Base-by-base conservation (phyloP, 768 basidiomycete species). In the Russula dissimulans region DNA sequence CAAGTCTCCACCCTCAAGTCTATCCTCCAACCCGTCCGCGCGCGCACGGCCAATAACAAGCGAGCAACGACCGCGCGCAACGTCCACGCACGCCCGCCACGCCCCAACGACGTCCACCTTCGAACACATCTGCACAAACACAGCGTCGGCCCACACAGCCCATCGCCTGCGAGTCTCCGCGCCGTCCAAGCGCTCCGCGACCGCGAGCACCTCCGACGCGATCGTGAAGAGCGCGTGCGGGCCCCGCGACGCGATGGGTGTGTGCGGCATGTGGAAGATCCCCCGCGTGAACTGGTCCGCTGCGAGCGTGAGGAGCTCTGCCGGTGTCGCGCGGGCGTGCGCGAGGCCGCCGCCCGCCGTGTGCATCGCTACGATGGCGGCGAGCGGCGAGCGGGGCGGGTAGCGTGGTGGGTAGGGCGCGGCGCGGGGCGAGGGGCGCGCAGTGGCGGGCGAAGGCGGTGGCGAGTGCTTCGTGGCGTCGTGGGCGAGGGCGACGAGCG, bases 181-280 rank as follows among this genome's bases (percentile, higher is more conserved):
- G 4, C 65, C 56, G 0, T 75, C 69, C 15, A 86, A 73, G 49
- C 81, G 82, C 66, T 86, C 84, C 0, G 84, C 78, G 42, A 85
- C 74, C 41, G 79, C 73, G 18, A 87, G 74, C 18, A 86, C 81
- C 64, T 84, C 82, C 10, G 79, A 76, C 6, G 81, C 85, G 61
- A 86, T 81, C 22, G 81, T 83, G 71, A 77, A 84, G 6, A 86
- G 78, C 68, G 84, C 80, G 56, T 77, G 79, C 2, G 80, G 77
- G 6, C 84, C 1, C 22, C 22, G 79, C 4, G 44, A 18, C 12
- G 56, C 26, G 7, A 45, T 2, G 6, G 70, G 68, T 7, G 74
- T 76, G 64, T 82, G 83, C 1, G 85, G 86, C 85, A 86, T 85
- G 68, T 85, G 81, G 68, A 87, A 81, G 58, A 86, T 85, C 6